Conservation (phyloP, 148 eudicot species). For the Rhododendron ovatum region DNA sequence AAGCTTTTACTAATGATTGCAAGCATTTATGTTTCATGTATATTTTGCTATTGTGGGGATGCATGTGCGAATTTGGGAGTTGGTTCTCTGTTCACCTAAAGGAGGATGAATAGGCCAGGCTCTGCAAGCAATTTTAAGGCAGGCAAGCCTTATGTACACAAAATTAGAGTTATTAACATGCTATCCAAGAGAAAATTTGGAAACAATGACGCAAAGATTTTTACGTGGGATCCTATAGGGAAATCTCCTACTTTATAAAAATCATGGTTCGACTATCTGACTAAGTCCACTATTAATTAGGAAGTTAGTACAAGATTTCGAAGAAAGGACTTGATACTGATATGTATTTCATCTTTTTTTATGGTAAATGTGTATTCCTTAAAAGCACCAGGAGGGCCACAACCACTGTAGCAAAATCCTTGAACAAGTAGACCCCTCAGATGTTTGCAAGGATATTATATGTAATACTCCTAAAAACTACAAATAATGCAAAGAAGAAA, state of each 20-base stretch:
- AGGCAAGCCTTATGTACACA: not conserved
- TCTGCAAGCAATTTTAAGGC: not conserved
- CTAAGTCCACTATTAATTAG: not conserved
- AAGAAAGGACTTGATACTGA: not conserved
- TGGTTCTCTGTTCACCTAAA: not conserved
- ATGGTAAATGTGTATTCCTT: not conserved
- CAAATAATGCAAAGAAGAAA: not conserved
- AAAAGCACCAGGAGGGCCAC: not conserved
- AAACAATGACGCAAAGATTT: not conserved
- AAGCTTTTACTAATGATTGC: not conserved
- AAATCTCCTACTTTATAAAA: not conserved
- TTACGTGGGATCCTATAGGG: not conserved
- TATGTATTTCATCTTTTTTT: not conserved
- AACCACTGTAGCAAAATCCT: not conserved
- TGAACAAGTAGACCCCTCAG: not conserved
- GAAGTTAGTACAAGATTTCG: not conserved
- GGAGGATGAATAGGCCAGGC: not conserved
- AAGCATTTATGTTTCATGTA: not conserved
- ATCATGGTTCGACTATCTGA: not conserved
- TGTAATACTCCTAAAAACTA: not conserved
- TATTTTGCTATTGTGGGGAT: not conserved
- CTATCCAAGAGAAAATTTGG: not conserved
- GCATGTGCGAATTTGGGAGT: not conserved
- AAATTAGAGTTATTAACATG: not conserved
- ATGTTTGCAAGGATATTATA: not conserved